phyloP scores from a whole-genome alignment of 805 yeast species.

The Danielia oregonensis region DNA sequence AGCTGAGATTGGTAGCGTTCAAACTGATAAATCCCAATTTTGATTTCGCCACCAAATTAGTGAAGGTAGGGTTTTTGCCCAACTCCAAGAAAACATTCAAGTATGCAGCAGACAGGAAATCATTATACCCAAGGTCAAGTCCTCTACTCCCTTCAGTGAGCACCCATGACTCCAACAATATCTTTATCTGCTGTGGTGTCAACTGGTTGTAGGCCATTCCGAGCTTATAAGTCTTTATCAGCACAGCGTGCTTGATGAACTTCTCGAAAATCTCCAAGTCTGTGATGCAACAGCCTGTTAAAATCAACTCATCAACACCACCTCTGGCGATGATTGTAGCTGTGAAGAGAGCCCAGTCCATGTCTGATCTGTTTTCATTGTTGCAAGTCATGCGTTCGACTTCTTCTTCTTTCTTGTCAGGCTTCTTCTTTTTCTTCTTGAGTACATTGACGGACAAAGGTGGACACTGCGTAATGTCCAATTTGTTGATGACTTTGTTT shows the following conservation, averaged over 20 bases:
- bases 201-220: constrained; percentile 79
- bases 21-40: constrained; percentile 50
- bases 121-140: constrained; percentile 81
- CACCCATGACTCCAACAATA: constrained; percentile 57
- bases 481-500: constrained; percentile 51
- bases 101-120: constrained; percentile 40
- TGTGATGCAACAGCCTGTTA: constrained; percentile 71
- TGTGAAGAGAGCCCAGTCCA: constrained; percentile 79
- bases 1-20: constrained; percentile 57
- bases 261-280: constrained; percentile 53
- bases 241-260: constrained; percentile 54
- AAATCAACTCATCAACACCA: constrained; percentile 73
- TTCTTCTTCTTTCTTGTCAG: constrained; percentile 22
- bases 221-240: constrained; percentile 52
- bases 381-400: constrained; percentile 44
- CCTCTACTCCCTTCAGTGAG: constrained; percentile 51
- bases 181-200: constrained; percentile 51
- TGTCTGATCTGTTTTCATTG: constrained; percentile 57
- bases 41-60: constrained; percentile 17
- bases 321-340: constrained; percentile 66
- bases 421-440: constrained; percentile 27
- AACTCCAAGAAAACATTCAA: constrained; percentile 37
- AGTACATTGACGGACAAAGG: constrained; percentile 42
- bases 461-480: constrained; percentile 73
- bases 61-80: constrained; percentile 16